Percentiles rank a stretch among this genome's conserved stretches.
These are phyloP conservation scores for Blastocrithidia nonstop DNA, from an alignment of 208 protist genomes.

Conservation along the genomic window DNA sequence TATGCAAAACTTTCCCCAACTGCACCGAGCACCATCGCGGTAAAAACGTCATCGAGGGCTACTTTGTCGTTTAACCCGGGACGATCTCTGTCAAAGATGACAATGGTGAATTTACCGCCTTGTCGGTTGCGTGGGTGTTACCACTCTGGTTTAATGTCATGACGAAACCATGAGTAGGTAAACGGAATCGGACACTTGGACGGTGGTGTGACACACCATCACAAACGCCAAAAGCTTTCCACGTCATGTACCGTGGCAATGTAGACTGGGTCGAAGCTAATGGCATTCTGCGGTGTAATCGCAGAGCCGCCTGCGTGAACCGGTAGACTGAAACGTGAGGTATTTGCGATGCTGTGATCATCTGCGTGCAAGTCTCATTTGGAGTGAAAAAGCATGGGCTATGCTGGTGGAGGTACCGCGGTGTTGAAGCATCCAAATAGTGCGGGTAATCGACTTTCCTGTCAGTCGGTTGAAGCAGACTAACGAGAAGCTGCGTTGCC, in stretches of 20 bases:
- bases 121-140: slow-evolving; percentile 74
- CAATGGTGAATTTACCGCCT: slow-evolving; percentile 65
- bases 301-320: neutral
- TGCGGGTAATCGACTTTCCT: slow-evolving; percentile 28
- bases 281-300: slow-evolving; percentile 4
- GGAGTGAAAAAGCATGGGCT: slow-evolving; percentile 35
- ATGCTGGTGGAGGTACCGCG: slow-evolving; percentile 21
- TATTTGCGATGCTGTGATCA: slow-evolving; percentile 24
- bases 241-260: slow-evolving; percentile 55
- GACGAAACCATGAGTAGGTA: slow-evolving; percentile 80
- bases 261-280: slow-evolving; percentile 47
- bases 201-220: slow-evolving; percentile 49
- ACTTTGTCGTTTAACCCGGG: slow-evolving; percentile 55
- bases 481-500: no score
- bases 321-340: no score
- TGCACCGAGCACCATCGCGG: slow-evolving; percentile 51
- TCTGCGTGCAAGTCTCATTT: slow-evolving; percentile 73
- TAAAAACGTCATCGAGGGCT: slow-evolving; percentile 70
- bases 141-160: slow-evolving; percentile 73
- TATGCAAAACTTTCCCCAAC: slow-evolving; percentile 57
- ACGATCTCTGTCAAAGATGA: slow-evolving; percentile 69
- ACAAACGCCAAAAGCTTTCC: slow-evolving; percentile 70
- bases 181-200: slow-evolving; percentile 36
- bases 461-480: slow-evolving; percentile 24
- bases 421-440: slow-evolving; percentile 53